Conservation (phyloP, 129 eudicot genomes). For the Arctium minus region DNA sequence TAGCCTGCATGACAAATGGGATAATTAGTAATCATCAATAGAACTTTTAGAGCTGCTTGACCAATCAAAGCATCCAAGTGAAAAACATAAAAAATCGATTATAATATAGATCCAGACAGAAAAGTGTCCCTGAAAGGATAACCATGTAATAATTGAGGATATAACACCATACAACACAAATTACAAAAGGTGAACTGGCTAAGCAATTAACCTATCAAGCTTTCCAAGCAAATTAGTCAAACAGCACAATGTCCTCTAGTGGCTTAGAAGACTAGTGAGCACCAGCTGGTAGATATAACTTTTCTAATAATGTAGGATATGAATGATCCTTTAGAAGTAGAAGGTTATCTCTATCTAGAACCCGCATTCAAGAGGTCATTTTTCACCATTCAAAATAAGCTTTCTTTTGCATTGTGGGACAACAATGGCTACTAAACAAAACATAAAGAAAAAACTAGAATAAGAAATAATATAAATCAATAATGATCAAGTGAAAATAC, state of each 20-base stretch:
- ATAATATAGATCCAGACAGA: background rate
- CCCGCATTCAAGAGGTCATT: no score
- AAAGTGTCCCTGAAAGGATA: background rate
- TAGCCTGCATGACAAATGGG: conserved; percentile 39
- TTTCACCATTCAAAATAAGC: background rate
- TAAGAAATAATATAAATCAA: background rate
- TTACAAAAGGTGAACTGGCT: background rate
- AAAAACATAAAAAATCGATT: background rate
- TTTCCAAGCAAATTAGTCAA: background rate
- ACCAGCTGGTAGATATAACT: background rate
- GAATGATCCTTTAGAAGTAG: no score
- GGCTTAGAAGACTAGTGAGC: background rate
- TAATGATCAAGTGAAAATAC: conserved; percentile 7
- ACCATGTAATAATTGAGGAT: background rate
- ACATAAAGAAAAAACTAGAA: background rate
- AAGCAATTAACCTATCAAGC: background rate
- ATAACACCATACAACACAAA: background rate
- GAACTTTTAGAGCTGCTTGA: background rate
- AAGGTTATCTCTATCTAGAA: no score
- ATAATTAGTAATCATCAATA: background rate
- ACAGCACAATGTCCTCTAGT: background rate
- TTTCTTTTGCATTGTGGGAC: no score
- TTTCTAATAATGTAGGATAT: background rate
- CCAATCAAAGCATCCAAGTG: background rate
- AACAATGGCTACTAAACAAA: background rate